These are phyloP conservation scores for Escovopsis sp. DNA, from an alignment of 2,329 filamentous ascomycete genomes.

Conservation along the genomic window DNA sequence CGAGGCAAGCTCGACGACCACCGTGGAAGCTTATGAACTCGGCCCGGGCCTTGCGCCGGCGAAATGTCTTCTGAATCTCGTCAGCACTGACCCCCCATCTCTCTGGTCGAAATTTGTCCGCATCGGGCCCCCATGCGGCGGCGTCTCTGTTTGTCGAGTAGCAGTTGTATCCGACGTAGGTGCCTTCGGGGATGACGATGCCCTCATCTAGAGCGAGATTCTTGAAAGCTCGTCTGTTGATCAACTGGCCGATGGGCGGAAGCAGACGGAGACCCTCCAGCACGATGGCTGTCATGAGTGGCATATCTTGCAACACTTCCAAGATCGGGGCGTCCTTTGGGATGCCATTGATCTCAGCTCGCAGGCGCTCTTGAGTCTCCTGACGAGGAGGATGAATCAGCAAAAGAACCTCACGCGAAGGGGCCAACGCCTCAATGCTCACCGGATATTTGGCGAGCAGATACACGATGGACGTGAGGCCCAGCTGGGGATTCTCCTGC, in stretches of 20 bases:
- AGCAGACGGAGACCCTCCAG: conserved; percentile 33
- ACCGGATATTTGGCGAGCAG: conserved; percentile 20
- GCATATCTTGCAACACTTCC: conserved; percentile 18
- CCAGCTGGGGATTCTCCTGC: conserved; percentile 26
- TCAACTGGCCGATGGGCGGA: conserved; percentile 33
- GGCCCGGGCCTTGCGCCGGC: conserved; percentile 20
- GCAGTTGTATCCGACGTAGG: conserved; percentile 26
- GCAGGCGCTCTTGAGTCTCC: conserved; percentile 17
- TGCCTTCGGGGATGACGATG: conserved; percentile 20
- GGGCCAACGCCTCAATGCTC: neutral
- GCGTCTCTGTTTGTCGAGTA: conserved; percentile 24
- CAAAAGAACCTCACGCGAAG: too few relatives aligned
- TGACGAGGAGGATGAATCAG: neutral
- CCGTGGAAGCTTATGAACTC: conserved; percentile 29
- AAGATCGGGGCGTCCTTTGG: conserved; percentile 1
- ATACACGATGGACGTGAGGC: conserved; percentile 21
- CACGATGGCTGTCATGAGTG: conserved; percentile 27
- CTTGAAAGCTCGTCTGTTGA: conserved; percentile 25
- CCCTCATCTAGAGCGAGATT: conserved; percentile 12
- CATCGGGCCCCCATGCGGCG: conserved; percentile 16
- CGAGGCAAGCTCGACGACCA: conserved; percentile 24
- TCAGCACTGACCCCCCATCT: conserved; percentile 22
- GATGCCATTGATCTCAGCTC: conserved; percentile 15
- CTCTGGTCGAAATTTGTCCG: conserved; percentile 22
- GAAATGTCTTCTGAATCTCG: conserved; percentile 21